Base-by-base conservation (phyloP, 768 basidiomycete genomes). In the Filobasidium floriforme region DNA sequence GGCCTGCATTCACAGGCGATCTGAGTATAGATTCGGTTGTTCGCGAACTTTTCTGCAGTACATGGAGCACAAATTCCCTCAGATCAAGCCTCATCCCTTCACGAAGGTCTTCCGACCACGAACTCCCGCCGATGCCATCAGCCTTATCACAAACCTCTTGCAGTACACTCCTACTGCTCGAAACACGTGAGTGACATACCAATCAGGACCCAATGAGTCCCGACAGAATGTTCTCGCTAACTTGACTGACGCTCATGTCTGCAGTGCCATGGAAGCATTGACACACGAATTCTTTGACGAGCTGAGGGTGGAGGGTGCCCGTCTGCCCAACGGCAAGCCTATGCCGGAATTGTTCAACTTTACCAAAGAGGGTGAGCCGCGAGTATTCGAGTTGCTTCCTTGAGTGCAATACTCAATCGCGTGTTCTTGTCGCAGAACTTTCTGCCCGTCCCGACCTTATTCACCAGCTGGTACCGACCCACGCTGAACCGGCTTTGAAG, bases 61-160 rank as follows among this genome's bases (percentile, higher is more conserved):
- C 81, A 98, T 98, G 96, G 96, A 99, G 78, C 96, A 99, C 86
- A 97, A 98, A 81, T 99, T 99, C 83, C 96, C 96, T 1, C 94
- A 98, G 81, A 99, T 99, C 83, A 92, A 94, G 78, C 92, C 93
- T n/a, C 94, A 98, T 77, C 93, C 93, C 0, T 98, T 98, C 83
- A 89, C 88, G 76, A 98, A 98, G 87, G 96, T 99, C 62, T 99
- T 99, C 86, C 88, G 94, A 72, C 93, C 96, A 57, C 90, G 94
- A 73, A 98, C 96, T 15, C 87, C 93, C 14, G 87, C 88, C 19
- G 93, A 98, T 79, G 92, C 96, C 65, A 97, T 99, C 80, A 89
- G 94, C 73, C 82, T 98, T 65, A 94, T 99, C 68, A 87, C 89
- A 19, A 93, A 90, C 79, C 82, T 99, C 68, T 83, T 99, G 73